A percentile compares a stretch with the other conserved stretches of the same genome.
These are phyloP conservation scores for Alternaria triticimaculans DNA, from an alignment of 2,329 filamentous ascomycete genomes.

Conservation along the genomic window DNA sequence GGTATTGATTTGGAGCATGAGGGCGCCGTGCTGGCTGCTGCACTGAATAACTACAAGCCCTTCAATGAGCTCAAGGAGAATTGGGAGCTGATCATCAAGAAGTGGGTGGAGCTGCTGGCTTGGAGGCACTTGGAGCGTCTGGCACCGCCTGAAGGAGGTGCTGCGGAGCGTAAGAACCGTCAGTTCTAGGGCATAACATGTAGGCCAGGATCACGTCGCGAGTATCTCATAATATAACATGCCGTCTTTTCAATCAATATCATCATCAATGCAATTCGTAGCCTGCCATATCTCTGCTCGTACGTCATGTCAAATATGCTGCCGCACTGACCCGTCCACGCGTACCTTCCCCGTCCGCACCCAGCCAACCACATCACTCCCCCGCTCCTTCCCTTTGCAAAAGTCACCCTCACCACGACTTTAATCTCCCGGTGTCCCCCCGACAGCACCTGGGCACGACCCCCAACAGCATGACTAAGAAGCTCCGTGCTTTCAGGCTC, in stretches of 20 bases:
- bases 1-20: neutral
- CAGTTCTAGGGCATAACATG: neutral
- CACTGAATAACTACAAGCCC: neutral
- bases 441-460: neutral
- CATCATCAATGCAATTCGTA: neutral
- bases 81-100: conserved; percentile 5
- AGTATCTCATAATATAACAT: neutral
- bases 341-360: neutral
- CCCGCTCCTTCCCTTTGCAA: neutral
- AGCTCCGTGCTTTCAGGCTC: neutral
- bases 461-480: neutral
- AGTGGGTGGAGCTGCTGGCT: conserved; percentile 13
- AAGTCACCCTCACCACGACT: neutral
- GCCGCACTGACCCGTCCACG: neutral
- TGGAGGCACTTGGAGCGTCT: conserved; percentile 17
- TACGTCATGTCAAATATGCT: neutral
- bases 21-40: neutral
- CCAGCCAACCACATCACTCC: neutral
- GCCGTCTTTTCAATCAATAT: neutral
- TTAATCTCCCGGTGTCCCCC: neutral
- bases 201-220: neutral
- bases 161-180: neutral
- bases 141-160: conserved; percentile 2
- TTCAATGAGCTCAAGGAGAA: conserved; percentile 4
- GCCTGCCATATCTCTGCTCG: neutral